Base-by-base conservation (phyloP, 2,329 filamentous ascomycete genomes). In the Aspergillus pseudoviridinutans region DNA sequence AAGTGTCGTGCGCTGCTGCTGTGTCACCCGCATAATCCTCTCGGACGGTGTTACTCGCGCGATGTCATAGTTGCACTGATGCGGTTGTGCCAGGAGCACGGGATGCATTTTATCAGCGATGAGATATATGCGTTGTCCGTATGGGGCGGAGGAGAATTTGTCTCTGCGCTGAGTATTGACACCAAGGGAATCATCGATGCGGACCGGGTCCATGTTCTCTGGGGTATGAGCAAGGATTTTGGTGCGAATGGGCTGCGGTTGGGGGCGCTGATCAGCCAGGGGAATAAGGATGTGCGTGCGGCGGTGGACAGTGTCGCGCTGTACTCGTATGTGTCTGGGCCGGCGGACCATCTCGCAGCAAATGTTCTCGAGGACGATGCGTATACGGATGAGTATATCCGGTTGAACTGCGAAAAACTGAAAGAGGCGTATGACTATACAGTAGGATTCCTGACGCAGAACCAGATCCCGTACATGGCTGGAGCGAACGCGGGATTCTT, bases 91-190 rank as follows among this genome's bases (percentile, higher is more conserved):
- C 71, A 81, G 53, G 74, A 76, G 55, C 70, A 84, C 60, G 60
- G 73, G 2, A 68, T 85, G 4, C 82, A 86, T 61, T 70, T 86
- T 41, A 76, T 86, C 66, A 79, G 77, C 61, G 83, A 86, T 64
- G 84, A 86, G 64, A 80, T 86, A 42, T 86, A 86, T 63, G 84
- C 82, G 1, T 65, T 83, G 4, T 84, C 82, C 0, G 70, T 79
- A 1, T 86, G 78, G 66, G 58, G 74, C 0, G 58, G 64, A 0
- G 61, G 70, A 0, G 66, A 71, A 0, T 84, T 85, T 58, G 74
- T 74, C 9, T 84, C 81, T 0, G 68, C 71, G 0, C 68, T 83
- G 2, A 74, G 79, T 0, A 77, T 84, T 20, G 72, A 80, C 24
- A 65, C 72, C 0, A 57, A 64, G 0, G 77, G 70, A 0, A 62